phyloP scores from a whole-genome alignment of 2,329 filamentous ascomycete genomes.

The Colletotrichum coccodes region DNA sequence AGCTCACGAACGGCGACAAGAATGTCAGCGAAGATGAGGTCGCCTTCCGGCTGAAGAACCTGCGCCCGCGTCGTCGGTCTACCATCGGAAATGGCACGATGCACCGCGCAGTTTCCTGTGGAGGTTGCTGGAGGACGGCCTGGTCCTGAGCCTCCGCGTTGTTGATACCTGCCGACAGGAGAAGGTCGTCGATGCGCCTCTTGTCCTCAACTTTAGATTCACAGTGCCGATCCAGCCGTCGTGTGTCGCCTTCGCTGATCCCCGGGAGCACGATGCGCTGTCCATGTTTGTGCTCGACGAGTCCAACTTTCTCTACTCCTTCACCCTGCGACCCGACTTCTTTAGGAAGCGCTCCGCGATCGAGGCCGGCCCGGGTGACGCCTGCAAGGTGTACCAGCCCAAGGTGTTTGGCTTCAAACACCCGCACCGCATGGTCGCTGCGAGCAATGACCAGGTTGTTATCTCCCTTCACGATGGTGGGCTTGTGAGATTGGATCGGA shows the following conservation, averaged over 20 bases:
- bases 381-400: conserved; percentile 79
- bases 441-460: conserved; percentile 78
- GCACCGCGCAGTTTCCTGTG: conserved; percentile 90
- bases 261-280: conserved; percentile 79
- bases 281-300: conserved; percentile 84
- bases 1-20: conserved; percentile 43
- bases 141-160: conserved; percentile 82
- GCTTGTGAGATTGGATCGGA: conserved; percentile 76
- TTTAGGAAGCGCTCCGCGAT: conserved; percentile 77
- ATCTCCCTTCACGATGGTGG: conserved; percentile 85
- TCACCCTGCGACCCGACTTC: conserved; percentile 84
- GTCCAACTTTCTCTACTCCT: conserved; percentile 82
- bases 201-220: conserved; percentile 84
- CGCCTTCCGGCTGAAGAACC: conserved; percentile 75
- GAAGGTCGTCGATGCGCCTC: conserved; percentile 73
- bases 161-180: conserved; percentile 81
- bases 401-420: conserved; percentile 81
- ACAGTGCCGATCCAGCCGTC: conserved; percentile 76
- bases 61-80: conserved; percentile 84
- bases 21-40: conserved; percentile 73
- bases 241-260: conserved; percentile 86
- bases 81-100: conserved; percentile 80
- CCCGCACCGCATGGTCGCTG: conserved; percentile 83
- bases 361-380: conserved; percentile 79
- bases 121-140: conserved; percentile 85